These are phyloP conservation scores for Sugiyamaella pinicola DNA, from an alignment of 1,139 yeast genomes.

Conservation along the genomic window DNA sequence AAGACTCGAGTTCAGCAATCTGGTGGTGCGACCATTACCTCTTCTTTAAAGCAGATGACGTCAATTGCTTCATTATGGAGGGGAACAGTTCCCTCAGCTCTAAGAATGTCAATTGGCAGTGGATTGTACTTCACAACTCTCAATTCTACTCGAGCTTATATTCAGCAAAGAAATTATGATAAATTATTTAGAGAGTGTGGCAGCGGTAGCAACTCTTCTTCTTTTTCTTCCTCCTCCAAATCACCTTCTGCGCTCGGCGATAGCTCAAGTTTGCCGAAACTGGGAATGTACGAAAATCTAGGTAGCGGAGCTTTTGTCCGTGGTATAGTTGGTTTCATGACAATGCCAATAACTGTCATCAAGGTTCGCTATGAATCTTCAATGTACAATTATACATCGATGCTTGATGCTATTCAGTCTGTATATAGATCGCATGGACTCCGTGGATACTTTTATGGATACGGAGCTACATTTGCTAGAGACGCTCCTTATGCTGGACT, in stretches of 20 bases:
- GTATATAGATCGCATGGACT: conserved; percentile 57
- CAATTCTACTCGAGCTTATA: conserved; percentile 58
- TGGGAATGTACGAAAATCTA: conserved; percentile 70
- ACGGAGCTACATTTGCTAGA: conserved; percentile 81
- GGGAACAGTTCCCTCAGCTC: conserved; percentile 88
- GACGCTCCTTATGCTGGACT: conserved; percentile 98
- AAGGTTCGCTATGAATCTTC: conserved; percentile 83
- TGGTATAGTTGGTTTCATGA: conserved; percentile 77
- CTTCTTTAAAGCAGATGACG: conserved; percentile 40
- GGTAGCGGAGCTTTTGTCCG: conserved; percentile 78
- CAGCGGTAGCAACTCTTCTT: too few species aligned
- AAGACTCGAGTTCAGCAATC: conserved; percentile 89
- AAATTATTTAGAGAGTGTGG: neutral
- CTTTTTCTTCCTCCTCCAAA: neutral
- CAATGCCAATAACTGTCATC: conserved; percentile 98
- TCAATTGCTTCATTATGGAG: conserved; percentile 71
- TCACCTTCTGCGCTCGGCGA: conserved; percentile 5
- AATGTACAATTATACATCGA: conserved; percentile 66
- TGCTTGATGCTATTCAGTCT: conserved; percentile 61
- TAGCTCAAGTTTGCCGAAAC: conserved; percentile 59
- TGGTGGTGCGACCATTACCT: conserved; percentile 47
- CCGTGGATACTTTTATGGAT: conserved; percentile 80
- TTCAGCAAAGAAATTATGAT: conserved; percentile 33
- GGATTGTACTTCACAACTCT: conserved; percentile 79
- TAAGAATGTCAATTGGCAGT: conserved; percentile 88